Conservation (phyloP, 2,329 filamentous ascomycete species). For the Arthrobotrys megalospora region DNA sequence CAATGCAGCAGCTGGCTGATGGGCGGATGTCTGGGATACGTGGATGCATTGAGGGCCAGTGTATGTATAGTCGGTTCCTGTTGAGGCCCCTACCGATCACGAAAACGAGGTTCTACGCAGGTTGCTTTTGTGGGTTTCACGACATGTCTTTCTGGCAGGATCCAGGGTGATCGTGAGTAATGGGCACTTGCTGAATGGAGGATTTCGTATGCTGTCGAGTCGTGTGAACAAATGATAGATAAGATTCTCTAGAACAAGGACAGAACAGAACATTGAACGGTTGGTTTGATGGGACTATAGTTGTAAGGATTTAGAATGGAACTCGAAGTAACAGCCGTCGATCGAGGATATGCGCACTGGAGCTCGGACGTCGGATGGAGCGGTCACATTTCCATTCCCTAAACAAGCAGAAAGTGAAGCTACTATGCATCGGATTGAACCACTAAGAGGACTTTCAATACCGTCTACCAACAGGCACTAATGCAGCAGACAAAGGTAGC, state of each 20-base stretch:
- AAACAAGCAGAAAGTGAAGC: not conserved
- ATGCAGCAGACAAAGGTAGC: conserved; percentile 4
- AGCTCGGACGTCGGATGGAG: conserved; percentile 19
- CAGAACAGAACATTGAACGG: too few species aligned
- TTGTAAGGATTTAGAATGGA: too few species aligned
- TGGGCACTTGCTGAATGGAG: not conserved
- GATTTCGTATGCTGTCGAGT: not conserved
- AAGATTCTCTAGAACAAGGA: too few species aligned
- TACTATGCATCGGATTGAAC: not conserved
- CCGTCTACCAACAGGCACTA: conserved; percentile 6
- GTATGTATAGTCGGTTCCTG: not conserved
- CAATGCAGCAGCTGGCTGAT: not conserved
- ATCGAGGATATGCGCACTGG: conserved; percentile 1
- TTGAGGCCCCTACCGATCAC: not conserved
- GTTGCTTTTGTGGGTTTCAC: not conserved
- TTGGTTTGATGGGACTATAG: too few species aligned
- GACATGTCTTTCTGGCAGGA: not conserved
- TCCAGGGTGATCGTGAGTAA: not conserved
- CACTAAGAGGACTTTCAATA: not conserved
- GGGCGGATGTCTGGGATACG: conserved; percentile 25
- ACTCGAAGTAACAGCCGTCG: too few species aligned
- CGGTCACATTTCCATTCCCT: conserved; percentile 34
- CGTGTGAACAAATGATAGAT: too few species aligned
- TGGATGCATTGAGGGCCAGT: conserved; percentile 40
- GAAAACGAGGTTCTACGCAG: not conserved